phyloP scores from a whole-genome alignment of 495 filamentous ascomycete genomes.

The Aspergillus funiculosus region DNA sequence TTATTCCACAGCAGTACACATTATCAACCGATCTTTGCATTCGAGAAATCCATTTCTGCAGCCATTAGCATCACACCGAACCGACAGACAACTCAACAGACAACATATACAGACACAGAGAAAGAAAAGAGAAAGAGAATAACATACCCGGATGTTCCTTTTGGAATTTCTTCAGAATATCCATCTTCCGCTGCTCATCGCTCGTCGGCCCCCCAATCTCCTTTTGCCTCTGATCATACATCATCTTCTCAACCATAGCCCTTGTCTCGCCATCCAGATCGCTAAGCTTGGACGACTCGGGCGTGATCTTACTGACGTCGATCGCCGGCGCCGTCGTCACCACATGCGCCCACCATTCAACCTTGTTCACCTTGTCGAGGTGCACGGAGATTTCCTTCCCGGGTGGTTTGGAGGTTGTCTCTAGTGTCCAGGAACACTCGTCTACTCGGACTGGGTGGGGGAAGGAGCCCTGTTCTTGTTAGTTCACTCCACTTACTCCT shows the following conservation, averaged over 20 bases:
- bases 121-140: slow-evolving; percentile 31
- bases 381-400: slow-evolving; percentile 81
- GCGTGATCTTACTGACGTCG: slow-evolving; percentile 90
- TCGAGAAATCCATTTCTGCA: slow-evolving; percentile 48
- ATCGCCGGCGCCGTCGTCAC: slow-evolving; percentile 73
- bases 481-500: neutral
- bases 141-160: slow-evolving; percentile 78
- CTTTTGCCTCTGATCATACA: slow-evolving; percentile 98
- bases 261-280: slow-evolving; percentile 95
- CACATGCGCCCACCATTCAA: slow-evolving; percentile 97
- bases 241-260: slow-evolving; percentile 99
- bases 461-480: slow-evolving; percentile 62
- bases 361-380: slow-evolving; percentile 93
- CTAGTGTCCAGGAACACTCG: slow-evolving; percentile 92
- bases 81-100: neutral
- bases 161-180: slow-evolving; percentile 90
- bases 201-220: slow-evolving; percentile 81
- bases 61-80: slow-evolving; percentile 16
- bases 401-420: slow-evolving; percentile 51
- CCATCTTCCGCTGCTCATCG: slow-evolving; percentile 88
- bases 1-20: slow-evolving; percentile 1
- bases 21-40: slow-evolving; percentile 39
- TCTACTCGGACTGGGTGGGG: slow-evolving; percentile 73
- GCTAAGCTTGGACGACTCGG: slow-evolving; percentile 81
- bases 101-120: neutral